Conservation (phyloP, 108 stramenopile species). For the Cyclotella choctawhatcheeana region DNA sequence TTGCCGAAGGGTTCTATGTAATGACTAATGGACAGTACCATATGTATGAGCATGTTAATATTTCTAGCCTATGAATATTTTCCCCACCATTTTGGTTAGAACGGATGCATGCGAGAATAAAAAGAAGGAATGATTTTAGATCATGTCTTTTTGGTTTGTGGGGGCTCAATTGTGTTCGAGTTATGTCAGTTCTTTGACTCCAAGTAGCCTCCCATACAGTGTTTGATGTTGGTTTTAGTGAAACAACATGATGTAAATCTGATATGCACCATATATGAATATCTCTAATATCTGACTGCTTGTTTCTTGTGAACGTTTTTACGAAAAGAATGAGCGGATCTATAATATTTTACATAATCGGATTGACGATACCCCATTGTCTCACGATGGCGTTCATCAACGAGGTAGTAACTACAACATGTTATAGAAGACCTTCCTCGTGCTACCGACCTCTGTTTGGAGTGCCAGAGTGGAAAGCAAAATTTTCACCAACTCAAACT, state of each 20-base stretch:
- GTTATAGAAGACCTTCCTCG: background rate
- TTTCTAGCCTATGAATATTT: conserved; percentile 29
- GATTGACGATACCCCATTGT: background rate
- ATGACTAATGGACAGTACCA: too few relatives aligned
- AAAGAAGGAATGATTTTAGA: background rate
- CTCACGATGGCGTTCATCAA: background rate
- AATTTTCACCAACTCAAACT: conserved; percentile 12
- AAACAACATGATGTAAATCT: too few relatives aligned
- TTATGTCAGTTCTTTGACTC: background rate
- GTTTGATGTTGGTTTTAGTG: background rate
- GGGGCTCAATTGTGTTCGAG: conserved; percentile 1
- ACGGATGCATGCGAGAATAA: conserved; percentile 42
- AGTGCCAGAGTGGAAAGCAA: conserved; percentile 38
- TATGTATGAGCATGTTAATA: conserved; percentile 17
- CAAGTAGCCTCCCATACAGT: conserved; percentile 15
- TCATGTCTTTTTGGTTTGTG: conserved; percentile 5
- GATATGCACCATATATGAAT: too few relatives aligned
- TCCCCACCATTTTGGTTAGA: conserved; percentile 40
- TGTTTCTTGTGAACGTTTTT: too few relatives aligned
- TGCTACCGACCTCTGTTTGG: conserved; percentile 12
- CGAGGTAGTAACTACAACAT: background rate
- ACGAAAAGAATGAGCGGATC: too few relatives aligned
- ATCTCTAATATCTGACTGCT: too few relatives aligned
- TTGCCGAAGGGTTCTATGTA: too few relatives aligned
- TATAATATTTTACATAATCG: too few relatives aligned